phyloP scores from a whole-genome alignment of 495 filamentous ascomycete species.

The Pyrenula massariospora region DNA sequence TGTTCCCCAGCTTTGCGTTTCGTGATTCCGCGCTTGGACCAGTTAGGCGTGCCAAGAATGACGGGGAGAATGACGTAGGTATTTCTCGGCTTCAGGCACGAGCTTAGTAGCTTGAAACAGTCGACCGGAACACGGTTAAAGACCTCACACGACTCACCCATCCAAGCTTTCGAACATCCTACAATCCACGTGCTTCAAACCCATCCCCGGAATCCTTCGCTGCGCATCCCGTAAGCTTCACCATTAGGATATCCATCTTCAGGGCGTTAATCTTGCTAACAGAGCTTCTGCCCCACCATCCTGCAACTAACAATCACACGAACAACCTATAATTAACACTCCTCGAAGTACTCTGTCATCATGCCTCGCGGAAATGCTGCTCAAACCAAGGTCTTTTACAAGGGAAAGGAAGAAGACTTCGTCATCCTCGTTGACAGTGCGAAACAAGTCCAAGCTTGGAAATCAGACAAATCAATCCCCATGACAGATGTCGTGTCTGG shows the following conservation, averaged over 20 bases:
- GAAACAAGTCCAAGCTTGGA: constrained; percentile 68
- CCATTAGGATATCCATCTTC: not conserved
- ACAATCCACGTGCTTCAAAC: not conserved
- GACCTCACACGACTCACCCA: not conserved
- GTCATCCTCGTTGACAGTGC: constrained; percentile 76
- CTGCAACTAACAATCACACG: constrained; percentile 3
- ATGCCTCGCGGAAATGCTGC: constrained; percentile 73
- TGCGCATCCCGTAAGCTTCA: not conserved
- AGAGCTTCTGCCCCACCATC: constrained; percentile 10
- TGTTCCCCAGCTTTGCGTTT: too few relatives aligned
- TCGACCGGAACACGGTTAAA: constrained; percentile 1
- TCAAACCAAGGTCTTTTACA: constrained; percentile 78
- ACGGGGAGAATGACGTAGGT: not conserved
- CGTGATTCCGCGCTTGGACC: not conserved
- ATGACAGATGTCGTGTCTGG: constrained; percentile 75
- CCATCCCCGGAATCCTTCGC: not conserved
- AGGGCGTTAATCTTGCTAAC: not conserved
- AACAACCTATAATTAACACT: constrained; percentile 1
- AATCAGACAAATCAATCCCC: constrained; percentile 63
- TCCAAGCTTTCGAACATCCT: not conserved
- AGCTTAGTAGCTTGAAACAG: not conserved
- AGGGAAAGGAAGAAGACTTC: constrained; percentile 81
- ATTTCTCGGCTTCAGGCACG: not conserved
- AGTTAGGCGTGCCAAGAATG: not conserved
- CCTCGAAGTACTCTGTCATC: too few relatives aligned